phyloP scores from a whole-genome alignment of 2,329 filamentous ascomycete genomes.

The Ophiocordyceps camponoti-floridani region DNA sequence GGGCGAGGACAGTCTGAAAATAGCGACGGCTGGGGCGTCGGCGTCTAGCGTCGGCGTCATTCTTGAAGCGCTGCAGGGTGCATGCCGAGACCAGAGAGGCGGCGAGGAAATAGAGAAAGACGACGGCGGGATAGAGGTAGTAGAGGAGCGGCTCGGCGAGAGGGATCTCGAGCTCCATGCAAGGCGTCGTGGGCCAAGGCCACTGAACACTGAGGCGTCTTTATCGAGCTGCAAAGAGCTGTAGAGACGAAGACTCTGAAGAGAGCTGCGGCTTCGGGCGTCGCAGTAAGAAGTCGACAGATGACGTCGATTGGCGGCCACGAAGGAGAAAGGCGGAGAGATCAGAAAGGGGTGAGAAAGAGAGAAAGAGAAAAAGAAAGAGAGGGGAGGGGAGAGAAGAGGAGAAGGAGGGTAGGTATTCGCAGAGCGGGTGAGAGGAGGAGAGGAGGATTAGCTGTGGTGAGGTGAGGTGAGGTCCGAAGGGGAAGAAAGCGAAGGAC shows the following conservation, averaged over 20 bases:
- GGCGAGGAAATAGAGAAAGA: constrained; percentile 39
- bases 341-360: not conserved
- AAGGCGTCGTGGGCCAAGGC: constrained; percentile 2
- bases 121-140: constrained; percentile 37
- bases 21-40: constrained; percentile 6
- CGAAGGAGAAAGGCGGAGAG: not conserved
- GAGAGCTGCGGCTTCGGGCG: no score
- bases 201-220: no score
- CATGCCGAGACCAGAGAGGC: constrained; percentile 32
- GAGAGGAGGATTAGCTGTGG: no score
- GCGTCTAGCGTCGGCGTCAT: constrained; percentile 3
- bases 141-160: constrained; percentile 26
- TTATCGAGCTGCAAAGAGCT: not conserved
- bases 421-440: no score
- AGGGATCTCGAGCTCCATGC: constrained; percentile 4
- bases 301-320: not conserved
- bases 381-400: not conserved
- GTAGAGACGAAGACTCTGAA: not conserved
- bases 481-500: no score
- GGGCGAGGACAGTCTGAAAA: constrained; percentile 22
- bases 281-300: no score
- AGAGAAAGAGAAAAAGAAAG: not conserved
- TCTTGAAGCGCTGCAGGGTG: constrained; percentile 28
- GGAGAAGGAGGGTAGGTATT: not conserved
- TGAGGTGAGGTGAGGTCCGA: no score